phyloP scores from a whole-genome alignment of 1,284 basidiomycete species.

The Volvariella surrecta region DNA sequence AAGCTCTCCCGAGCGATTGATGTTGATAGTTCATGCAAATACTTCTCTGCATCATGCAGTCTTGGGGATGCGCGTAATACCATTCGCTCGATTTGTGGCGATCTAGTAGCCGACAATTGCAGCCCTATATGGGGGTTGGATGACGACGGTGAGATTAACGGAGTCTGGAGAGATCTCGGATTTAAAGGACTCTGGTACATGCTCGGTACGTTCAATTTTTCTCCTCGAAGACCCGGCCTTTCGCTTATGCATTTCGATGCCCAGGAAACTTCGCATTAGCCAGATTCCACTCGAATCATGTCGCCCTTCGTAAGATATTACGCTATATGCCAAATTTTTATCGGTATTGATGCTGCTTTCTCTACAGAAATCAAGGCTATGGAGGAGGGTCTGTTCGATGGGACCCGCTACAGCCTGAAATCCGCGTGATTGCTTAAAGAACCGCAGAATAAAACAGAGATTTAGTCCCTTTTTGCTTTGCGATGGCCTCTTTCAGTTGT shows the following conservation, averaged over 20 bases:
- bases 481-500: no score
- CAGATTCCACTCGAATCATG: constrained; percentile 25
- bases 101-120: constrained; percentile 34
- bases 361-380: constrained; percentile 51
- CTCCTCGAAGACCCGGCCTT: background rate
- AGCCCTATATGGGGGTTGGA: constrained; percentile 55
- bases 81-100: constrained; percentile 34
- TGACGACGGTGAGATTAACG: constrained; percentile 54
- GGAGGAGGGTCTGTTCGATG: constrained; percentile 42
- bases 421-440: no score
- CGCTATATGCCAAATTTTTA: background rate
- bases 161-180: constrained; percentile 44
- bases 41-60: constrained; percentile 11
- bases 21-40: constrained; percentile 9
- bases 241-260: background rate
- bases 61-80: constrained; percentile 12
- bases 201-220: constrained; percentile 27
- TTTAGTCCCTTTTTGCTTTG: no score
- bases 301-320: constrained; percentile 34
- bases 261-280: background rate
- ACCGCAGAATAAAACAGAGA: no score
- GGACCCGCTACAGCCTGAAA: constrained; percentile 11
- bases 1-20: constrained; percentile 34
- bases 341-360: background rate
- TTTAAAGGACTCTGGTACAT: constrained; percentile 45